phyloP scores from a whole-genome alignment of 2,329 filamentous ascomycete species.

The Trichoderma polysporum region DNA sequence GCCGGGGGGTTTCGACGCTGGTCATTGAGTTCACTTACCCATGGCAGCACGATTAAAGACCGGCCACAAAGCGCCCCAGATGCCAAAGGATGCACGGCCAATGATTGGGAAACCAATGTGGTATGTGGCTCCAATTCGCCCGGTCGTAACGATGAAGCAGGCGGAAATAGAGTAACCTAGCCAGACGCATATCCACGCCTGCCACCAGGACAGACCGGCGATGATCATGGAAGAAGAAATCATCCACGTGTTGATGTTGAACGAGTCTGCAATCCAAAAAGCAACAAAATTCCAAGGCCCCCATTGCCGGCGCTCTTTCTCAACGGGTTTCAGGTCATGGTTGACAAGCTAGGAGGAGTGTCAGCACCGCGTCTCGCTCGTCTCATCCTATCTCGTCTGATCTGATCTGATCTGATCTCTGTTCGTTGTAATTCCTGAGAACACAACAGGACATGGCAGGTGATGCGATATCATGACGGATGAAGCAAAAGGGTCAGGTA shows the following conservation, averaged over 20 bases:
- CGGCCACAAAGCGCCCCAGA: conserved; percentile 87
- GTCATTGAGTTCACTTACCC: conserved; percentile 39
- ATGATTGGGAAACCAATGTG: conserved; percentile 88
- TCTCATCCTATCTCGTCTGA: background rate
- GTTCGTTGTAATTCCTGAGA: background rate
- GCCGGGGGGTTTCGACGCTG: background rate
- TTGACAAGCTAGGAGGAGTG: conserved; percentile 64
- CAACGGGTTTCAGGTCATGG: conserved; percentile 77
- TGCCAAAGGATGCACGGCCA: conserved; percentile 75
- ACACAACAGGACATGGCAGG: background rate
- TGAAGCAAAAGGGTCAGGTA: background rate
- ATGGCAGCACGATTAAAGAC: conserved; percentile 87
- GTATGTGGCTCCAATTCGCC: conserved; percentile 81
- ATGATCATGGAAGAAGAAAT: conserved; percentile 82
- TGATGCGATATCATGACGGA: background rate
- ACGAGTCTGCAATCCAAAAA: conserved; percentile 82
- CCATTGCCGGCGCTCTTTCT: conserved; percentile 79
- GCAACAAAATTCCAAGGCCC: conserved; percentile 83
- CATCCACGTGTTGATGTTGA: conserved; percentile 95
- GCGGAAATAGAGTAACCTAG: conserved; percentile 78
- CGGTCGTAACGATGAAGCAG: conserved; percentile 73
- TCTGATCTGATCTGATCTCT: background rate
- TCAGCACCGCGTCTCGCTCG: conserved; percentile 6
- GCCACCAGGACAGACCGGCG: conserved; percentile 82
- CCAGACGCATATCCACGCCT: conserved; percentile 87